phyloP scores from a whole-genome alignment of 192 early-diverging fungal species.

The Coemansia sp. region DNA sequence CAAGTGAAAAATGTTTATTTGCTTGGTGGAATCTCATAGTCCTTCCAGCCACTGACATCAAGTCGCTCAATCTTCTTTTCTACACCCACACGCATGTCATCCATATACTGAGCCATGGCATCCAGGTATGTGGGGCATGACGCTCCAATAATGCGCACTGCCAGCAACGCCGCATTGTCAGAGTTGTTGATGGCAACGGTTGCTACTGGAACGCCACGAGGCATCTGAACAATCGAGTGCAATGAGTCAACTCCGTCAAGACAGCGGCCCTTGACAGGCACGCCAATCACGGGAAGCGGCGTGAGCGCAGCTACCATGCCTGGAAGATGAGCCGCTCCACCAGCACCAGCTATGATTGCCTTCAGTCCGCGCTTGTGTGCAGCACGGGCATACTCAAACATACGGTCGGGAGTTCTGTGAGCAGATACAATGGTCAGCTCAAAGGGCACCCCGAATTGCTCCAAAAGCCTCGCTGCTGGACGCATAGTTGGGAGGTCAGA shows the following conservation, averaged over 20 bases:
- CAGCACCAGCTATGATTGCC: slow-evolving; percentile 97
- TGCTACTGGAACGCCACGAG: slow-evolving; percentile 96
- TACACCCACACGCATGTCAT: slow-evolving; percentile 83
- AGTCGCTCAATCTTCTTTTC: slow-evolving; percentile 82
- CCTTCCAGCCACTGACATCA: slow-evolving; percentile 78
- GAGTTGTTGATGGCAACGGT: slow-evolving; percentile 99
- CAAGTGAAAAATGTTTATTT: background rate
- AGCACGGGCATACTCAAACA: slow-evolving; percentile 87
- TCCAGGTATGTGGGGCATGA: slow-evolving; percentile 71
- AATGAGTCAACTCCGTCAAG: slow-evolving; percentile 97
- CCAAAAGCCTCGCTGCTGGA: slow-evolving; percentile 83
- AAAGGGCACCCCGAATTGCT: slow-evolving; percentile 88
- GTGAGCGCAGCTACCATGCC: slow-evolving; percentile 99
- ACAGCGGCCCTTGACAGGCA: slow-evolving; percentile 88
- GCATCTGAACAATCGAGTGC: slow-evolving; percentile 99
- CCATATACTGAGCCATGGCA: slow-evolving; percentile 75
- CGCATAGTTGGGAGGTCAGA: slow-evolving; percentile 95
- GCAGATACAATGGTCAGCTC: slow-evolving; percentile 97
- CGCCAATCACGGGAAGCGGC: slow-evolving; percentile 95
- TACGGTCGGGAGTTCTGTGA: slow-evolving; percentile 90
- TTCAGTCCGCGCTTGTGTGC: slow-evolving; percentile 89
- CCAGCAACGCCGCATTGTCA: slow-evolving; percentile 92
- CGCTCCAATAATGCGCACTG: slow-evolving; percentile 84
- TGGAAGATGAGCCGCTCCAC: slow-evolving; percentile 97
- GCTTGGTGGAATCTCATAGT: slow-evolving; percentile 49